Conservation (phyloP, 495 filamentous ascomycete genomes). For the Tuber indicum region DNA sequence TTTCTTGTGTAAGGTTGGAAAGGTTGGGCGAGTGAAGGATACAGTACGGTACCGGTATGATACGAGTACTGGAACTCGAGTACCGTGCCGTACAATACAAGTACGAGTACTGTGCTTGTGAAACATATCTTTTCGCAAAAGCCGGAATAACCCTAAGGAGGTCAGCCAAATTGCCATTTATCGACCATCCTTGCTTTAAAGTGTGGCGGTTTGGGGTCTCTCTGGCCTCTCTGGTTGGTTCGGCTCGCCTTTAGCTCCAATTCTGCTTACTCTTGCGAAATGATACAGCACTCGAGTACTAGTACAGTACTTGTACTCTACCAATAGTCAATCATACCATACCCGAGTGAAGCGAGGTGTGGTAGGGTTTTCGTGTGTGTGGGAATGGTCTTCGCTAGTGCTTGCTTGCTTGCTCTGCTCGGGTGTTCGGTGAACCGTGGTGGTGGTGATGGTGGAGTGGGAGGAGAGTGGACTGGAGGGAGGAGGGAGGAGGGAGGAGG, state of each 20-base stretch:
- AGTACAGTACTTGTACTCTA: too few species aligned
- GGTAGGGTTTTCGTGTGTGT: background rate
- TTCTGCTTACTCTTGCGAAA: background rate
- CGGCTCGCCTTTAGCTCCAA: background rate
- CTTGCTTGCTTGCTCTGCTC: background rate
- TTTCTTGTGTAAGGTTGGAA: background rate
- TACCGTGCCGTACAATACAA: too few species aligned
- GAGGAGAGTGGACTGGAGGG: constrained; percentile 39
- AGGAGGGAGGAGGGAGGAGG: constrained; percentile 46
- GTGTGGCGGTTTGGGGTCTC: background rate
- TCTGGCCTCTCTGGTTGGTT: background rate
- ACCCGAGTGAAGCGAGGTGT: background rate
- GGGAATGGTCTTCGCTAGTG: background rate
- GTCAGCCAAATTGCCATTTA: too few species aligned
- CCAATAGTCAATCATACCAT: too few species aligned
- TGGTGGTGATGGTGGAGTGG: constrained; percentile 40
- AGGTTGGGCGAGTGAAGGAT: background rate
- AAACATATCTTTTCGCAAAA: too few species aligned
- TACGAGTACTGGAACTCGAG: too few species aligned
- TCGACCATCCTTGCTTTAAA: too few species aligned
- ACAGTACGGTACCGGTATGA: background rate
- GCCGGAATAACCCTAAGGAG: too few species aligned
- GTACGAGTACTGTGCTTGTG: too few species aligned
- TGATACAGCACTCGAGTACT: too few species aligned
- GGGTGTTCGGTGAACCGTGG: constrained; percentile 25